A percentile compares a stretch with the other conserved stretches of the same genome.
phyloP scores from a whole-genome alignment of 2,329 filamentous ascomycete species.

The Simplicillium aogashimaense region DNA sequence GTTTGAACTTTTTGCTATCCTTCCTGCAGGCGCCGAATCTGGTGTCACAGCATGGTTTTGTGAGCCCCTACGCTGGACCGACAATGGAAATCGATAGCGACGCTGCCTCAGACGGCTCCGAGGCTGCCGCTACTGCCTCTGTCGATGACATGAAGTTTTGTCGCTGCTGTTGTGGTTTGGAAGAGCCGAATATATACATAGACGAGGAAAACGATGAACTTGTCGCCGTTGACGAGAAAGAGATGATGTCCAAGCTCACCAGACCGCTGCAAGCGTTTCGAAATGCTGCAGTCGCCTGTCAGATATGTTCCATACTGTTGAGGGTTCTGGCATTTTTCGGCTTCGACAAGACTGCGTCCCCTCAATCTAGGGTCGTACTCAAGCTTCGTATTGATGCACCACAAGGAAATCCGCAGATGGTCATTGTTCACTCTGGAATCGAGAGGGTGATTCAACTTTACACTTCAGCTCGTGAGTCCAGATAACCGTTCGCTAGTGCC shows the following conservation, averaged over 20 bases:
- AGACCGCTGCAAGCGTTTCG: not conserved
- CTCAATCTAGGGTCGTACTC: not conserved
- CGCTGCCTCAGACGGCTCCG: too few species aligned
- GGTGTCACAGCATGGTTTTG: too few species aligned
- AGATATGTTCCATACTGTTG: not conserved
- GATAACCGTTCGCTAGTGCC: too few species aligned
- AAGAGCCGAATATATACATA: not conserved
- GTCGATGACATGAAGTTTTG: too few species aligned
- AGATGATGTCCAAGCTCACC: slow-evolving; percentile 1
- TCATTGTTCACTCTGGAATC: not conserved
- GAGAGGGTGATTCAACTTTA: slow-evolving; percentile 1
- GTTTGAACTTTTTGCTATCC: too few species aligned
- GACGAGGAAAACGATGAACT: not conserved
- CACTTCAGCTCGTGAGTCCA: not conserved
- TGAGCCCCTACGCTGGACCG: too few species aligned
- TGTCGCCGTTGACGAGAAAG: not conserved
- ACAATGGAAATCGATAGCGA: too few species aligned
- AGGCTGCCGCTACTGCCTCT: too few species aligned
- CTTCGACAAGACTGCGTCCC: not conserved
- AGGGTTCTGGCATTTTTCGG: not conserved
- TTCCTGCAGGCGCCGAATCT: too few species aligned
- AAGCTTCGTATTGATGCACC: not conserved
- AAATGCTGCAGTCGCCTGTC: not conserved
- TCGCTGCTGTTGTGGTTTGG: not conserved
- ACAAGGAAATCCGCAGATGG: slow-evolving; percentile 1